Percentiles rank a stretch among this genome's conserved stretches.
These are phyloP conservation scores for Begonia fuchsioides DNA, from an alignment of 306 rosid species.

Conservation along the genomic window DNA sequence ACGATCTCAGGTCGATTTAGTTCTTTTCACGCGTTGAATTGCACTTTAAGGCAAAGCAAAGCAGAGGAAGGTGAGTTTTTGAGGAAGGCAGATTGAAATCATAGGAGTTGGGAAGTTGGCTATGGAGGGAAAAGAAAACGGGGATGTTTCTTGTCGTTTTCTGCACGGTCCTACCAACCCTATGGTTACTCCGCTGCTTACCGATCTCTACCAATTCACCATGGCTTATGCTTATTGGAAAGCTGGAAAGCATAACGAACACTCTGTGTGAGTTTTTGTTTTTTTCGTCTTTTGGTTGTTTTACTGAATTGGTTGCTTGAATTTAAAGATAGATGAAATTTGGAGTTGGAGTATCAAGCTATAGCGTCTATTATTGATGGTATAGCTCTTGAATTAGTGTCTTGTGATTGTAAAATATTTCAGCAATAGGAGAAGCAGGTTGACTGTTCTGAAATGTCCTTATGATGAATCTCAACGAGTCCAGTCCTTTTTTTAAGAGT, in stretches of 20 bases:
- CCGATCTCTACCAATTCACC: conserved; percentile 95
- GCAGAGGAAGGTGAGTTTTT: background rate
- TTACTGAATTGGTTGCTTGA: background rate
- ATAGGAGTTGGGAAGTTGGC: conserved; percentile 7
- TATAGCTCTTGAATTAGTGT: too few relatives aligned
- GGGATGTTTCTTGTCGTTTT: conserved; percentile 14
- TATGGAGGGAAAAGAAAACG: conserved; percentile 30
- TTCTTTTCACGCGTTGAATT: too few relatives aligned
- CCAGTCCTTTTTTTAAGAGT: background rate
- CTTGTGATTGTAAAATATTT: too few relatives aligned
- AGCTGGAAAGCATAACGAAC: conserved; percentile 93
- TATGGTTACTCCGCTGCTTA: conserved; percentile 94
- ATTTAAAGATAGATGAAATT: background rate
- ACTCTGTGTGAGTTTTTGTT: conserved; percentile 59
- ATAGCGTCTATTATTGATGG: too few relatives aligned
- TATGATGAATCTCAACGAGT: background rate
- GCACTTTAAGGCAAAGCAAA: background rate
- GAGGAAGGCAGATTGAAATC: conserved; percentile 3
- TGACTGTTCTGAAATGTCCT: too few relatives aligned
- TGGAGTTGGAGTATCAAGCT: too few relatives aligned
- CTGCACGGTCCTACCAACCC: conserved; percentile 71
- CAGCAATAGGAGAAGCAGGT: too few relatives aligned
- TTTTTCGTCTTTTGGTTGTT: background rate
- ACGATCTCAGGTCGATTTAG: too few relatives aligned
- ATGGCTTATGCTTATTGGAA: conserved; percentile 99